Conservation (phyloP, 2,329 filamentous ascomycete genomes). For the Colletotrichum cordylinicola region DNA sequence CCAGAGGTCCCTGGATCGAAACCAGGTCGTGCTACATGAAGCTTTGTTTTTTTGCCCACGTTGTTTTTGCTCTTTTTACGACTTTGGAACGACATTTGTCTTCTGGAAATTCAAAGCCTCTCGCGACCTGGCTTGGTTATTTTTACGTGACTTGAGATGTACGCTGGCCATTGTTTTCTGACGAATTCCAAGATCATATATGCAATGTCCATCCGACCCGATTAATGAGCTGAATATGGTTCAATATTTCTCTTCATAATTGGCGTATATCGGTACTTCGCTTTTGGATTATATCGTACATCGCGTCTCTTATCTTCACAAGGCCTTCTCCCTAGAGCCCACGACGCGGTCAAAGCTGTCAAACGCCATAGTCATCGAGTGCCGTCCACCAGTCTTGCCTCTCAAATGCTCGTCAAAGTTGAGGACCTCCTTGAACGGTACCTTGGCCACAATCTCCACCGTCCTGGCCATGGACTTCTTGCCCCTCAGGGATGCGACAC, state of each 20-base stretch:
- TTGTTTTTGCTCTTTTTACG: background rate
- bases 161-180: background rate
- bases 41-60: background rate
- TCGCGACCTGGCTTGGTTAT: background rate
- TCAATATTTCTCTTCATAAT: background rate
- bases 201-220: background rate
- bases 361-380: conserved; percentile 64
- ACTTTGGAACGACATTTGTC: background rate
- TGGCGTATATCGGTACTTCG: too few species aligned
- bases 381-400: conserved; percentile 84
- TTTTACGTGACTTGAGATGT: background rate
- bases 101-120: too few species aligned
- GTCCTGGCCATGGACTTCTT: conserved; percentile 54
- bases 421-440: conserved; percentile 96
- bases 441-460: conserved; percentile 79
- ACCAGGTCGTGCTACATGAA: conserved; percentile 19
- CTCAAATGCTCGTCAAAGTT: conserved; percentile 90
- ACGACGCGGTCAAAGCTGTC: conserved; percentile 63
- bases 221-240: background rate
- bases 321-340: conserved; percentile 57
- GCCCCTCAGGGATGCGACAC: conserved; percentile 60
- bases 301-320: conserved; percentile 29
- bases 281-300: background rate
- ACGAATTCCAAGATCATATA: background rate
- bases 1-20: conserved; percentile 23